Percentiles rank a stretch among this genome's conserved stretches.
phyloP scores from a whole-genome alignment of 768 basidiomycete genomes.

The Russula vinacea region DNA sequence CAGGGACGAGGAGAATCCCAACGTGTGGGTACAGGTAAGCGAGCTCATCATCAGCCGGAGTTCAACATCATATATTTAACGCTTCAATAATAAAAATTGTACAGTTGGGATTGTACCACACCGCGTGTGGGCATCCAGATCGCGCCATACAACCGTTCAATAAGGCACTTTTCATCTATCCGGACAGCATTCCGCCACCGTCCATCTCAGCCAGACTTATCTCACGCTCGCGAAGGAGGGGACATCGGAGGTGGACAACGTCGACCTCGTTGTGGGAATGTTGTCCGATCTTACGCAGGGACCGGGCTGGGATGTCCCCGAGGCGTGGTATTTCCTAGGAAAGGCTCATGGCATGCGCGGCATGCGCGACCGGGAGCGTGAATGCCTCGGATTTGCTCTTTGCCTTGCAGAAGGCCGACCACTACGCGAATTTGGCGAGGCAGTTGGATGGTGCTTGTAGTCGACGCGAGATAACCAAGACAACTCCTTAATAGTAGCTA shows the following conservation, averaged over 20 bases:
- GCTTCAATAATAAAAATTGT: not conserved
- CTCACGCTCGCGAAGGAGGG: conserved; percentile 43
- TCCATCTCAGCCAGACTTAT: conserved; percentile 77
- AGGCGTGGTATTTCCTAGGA: conserved; percentile 92
- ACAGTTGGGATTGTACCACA: conserved; percentile 73
- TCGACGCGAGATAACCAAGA: not conserved
- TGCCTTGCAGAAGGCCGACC: conserved; percentile 57
- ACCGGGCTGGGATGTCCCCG: conserved; percentile 84
- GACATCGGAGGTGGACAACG: conserved; percentile 42
- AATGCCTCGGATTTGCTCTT: conserved; percentile 71
- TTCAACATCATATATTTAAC: not conserved
- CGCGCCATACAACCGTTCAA: conserved; percentile 74
- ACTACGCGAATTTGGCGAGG: conserved; percentile 58
- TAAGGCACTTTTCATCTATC: conserved; percentile 85
- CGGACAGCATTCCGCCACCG: conserved; percentile 69
- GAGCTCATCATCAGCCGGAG: not conserved
- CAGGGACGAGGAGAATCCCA: conserved; percentile 78
- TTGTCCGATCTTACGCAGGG: conserved; percentile 75
- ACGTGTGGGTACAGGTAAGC: conserved; percentile 91
- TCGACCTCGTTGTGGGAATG: conserved; percentile 81
- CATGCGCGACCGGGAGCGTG: conserved; percentile 64
- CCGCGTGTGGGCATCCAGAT: conserved; percentile 52
- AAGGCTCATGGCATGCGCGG: conserved; percentile 76
- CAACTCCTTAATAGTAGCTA: conserved; percentile 1
- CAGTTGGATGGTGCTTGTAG: conserved; percentile 66